A percentile compares a stretch with the other conserved stretches of the same genome.
These are phyloP conservation scores for Cryphonectria naterciae DNA, from an alignment of 2,329 filamentous ascomycete species.

Conservation along the genomic window DNA sequence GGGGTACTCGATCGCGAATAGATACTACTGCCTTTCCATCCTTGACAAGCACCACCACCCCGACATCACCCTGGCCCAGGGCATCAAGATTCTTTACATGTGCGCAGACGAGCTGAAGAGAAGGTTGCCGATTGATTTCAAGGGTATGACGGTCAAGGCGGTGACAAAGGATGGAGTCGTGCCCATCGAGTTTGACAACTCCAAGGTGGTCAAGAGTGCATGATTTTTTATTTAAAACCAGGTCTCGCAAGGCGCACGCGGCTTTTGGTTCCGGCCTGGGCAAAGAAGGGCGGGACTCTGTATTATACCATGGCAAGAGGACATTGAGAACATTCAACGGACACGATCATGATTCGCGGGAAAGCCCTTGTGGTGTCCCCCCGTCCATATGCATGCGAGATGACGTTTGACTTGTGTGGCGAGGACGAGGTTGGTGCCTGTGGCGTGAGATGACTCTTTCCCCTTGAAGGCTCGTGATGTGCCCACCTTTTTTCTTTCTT, in stretches of 20 bases:
- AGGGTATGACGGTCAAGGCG: conserved; percentile 92
- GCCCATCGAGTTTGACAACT: conserved; percentile 84
- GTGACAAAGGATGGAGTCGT: conserved; percentile 92
- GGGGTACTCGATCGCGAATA: conserved; percentile 38
- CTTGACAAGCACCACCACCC: conserved; percentile 99
- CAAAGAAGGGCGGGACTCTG: conserved; percentile 29
- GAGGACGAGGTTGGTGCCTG: conserved; percentile 6
- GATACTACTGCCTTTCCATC: conserved; percentile 97
- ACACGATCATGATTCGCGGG: conserved; percentile 23
- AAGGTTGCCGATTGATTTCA: conserved; percentile 97
- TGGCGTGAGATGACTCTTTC: neutral
- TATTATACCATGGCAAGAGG: conserved; percentile 33
- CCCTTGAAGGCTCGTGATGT: neutral
- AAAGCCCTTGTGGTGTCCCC: neutral
- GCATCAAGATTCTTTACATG: conserved; percentile 89
- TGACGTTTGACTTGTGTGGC: conserved; percentile 27
- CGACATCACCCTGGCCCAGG: conserved; percentile 85
- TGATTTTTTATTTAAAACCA: conserved; percentile 58
- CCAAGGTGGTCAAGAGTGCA: conserved; percentile 68
- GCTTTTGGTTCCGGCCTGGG: conserved; percentile 13
- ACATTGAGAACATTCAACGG: conserved; percentile 26
- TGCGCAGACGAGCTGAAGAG: conserved; percentile 97
- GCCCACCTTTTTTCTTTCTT: neutral
- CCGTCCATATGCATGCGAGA: conserved; percentile 14
- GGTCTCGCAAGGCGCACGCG: conserved; percentile 21